Base-by-base conservation (phyloP, 2,329 filamentous ascomycete genomes). In the Colletotrichum sp. region DNA sequence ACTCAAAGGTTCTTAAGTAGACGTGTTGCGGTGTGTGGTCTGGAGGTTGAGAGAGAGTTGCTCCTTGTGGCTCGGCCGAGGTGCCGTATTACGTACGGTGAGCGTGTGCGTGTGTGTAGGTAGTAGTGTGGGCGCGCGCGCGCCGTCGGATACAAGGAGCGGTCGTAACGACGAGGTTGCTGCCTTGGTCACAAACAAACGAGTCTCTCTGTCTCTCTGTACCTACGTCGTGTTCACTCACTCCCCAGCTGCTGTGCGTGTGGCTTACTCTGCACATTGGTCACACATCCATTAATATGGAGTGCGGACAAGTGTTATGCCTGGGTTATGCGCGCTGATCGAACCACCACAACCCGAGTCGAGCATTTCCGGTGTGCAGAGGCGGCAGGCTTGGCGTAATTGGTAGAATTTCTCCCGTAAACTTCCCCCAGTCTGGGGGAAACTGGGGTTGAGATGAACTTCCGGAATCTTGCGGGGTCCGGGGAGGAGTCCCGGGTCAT, bases 341-440 rank as follows among this genome's bases (percentile, higher is more conserved):
- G 60, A 71, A 49, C 28, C 44, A 75, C 28, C n/a, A 52, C 15
- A 44, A 36, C 34, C 57, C 36, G 28, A 60, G 52, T 69, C 57
- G 21, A 69, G n/a, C 66, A 32, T 44, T 57, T 52, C 44, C 69
- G 16, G 49, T 30, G 49, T 59, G 57, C n/a, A 34, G 36, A 49
- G 24, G 60, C 60, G 44, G 44, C 44, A 52, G 44, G 44, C 44
- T 52, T 65, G 16, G 34, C 59, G 39, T 39, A 49, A 71, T 72
- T 75, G 72, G 60, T 28, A 71, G 60, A 59, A 24, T 59, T 60
- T 30, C 44, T 69, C 63, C 63, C 36, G 36, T 55, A 64, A 36
- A 63, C n/a, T 52, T 21, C 30, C 72, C 49, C 72, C 72, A 71
- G 52, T 75, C 67, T 75, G 72, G 67, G 72, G 72, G 52, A 75